phyloP scores from a whole-genome alignment of 1,284 basidiomycete species.

The Schizophyllum amplum region DNA sequence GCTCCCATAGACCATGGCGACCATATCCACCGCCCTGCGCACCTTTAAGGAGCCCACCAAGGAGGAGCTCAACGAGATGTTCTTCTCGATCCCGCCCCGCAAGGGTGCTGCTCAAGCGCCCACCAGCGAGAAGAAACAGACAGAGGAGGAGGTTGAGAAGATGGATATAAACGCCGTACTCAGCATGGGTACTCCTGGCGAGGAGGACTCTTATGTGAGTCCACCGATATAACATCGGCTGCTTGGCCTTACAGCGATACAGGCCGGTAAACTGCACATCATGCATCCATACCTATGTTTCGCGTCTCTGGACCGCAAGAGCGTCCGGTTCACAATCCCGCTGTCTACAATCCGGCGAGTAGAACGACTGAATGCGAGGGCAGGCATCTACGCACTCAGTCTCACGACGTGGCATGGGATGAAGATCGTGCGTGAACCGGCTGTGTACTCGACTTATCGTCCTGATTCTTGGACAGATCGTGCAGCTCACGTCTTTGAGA shows the following conservation, averaged over 20 bases:
- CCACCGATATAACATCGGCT: background rate
- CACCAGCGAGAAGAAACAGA: slow-evolving; percentile 16
- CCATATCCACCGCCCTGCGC: slow-evolving; percentile 77
- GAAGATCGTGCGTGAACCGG: slow-evolving; percentile 71
- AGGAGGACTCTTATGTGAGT: slow-evolving; percentile 91
- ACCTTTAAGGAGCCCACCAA: slow-evolving; percentile 87
- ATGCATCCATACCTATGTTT: slow-evolving; percentile 91
- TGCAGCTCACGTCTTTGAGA: slow-evolving; percentile 93
- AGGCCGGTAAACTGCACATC: slow-evolving; percentile 90
- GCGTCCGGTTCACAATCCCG: slow-evolving; percentile 87
- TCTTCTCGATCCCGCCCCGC: slow-evolving; percentile 68
- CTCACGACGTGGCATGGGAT: slow-evolving; percentile 93
- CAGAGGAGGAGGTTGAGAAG: slow-evolving; percentile 35
- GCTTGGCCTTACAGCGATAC: slow-evolving; percentile 5
- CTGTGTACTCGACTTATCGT: background rate
- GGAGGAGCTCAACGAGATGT: slow-evolving; percentile 73
- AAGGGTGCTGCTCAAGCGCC: background rate
- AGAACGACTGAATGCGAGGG: slow-evolving; percentile 87
- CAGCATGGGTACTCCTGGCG: slow-evolving; percentile 67
- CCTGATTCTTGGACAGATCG: slow-evolving; percentile 47
- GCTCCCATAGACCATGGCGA: slow-evolving; percentile 41
- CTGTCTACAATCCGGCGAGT: slow-evolving; percentile 91
- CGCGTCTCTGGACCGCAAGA: slow-evolving; percentile 85
- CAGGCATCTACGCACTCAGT: slow-evolving; percentile 92
- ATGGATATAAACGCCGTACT: slow-evolving; percentile 92